These are phyloP conservation scores for Candida montana DNA, from an alignment of 805 yeast genomes.

Conservation along the genomic window DNA sequence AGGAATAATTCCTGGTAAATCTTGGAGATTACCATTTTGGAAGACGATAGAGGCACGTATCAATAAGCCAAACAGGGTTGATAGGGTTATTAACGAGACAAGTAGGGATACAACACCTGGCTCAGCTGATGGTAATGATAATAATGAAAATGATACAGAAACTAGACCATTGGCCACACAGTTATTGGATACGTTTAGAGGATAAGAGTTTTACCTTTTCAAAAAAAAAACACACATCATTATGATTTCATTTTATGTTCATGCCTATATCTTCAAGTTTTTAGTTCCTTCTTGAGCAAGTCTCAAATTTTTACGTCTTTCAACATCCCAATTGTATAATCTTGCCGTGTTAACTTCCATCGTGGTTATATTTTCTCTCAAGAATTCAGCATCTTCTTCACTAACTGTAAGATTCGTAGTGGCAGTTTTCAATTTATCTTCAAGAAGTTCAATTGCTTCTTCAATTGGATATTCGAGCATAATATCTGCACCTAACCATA, in stretches of 20 bases:
- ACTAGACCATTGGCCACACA: constrained; percentile 43
- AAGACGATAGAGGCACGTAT: constrained; percentile 5
- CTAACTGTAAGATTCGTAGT: constrained; percentile 52
- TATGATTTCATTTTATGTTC: background rate
- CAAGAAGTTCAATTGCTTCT: constrained; percentile 75
- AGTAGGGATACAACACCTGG: constrained; percentile 9
- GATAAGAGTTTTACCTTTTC: too few relatives aligned
- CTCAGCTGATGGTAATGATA: constrained; percentile 21
- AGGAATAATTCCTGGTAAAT: constrained; percentile 33
- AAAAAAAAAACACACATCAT: too few relatives aligned
- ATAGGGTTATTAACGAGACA: constrained; percentile 6
- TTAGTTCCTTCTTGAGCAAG: constrained; percentile 37
- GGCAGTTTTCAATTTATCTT: constrained; percentile 58
- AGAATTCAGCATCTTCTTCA: constrained; percentile 78
- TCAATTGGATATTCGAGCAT: constrained; percentile 91
- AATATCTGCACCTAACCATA: constrained; percentile 98
- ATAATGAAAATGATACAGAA: constrained; percentile 22
- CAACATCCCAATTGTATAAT: constrained; percentile 83
- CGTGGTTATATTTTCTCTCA: constrained; percentile 87
- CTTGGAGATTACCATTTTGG: constrained; percentile 33
- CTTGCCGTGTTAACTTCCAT: constrained; percentile 98
- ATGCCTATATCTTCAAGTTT: constrained; percentile 22
- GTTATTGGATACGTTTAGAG: constrained; percentile 42
- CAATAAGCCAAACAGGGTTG: constrained; percentile 3
- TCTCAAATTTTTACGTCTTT: constrained; percentile 51